Percentiles rank a stretch among this genome's conserved stretches.
Conservation (phyloP, 2,329 filamentous ascomycete species). For the Dactylellina parvicollis region DNA sequence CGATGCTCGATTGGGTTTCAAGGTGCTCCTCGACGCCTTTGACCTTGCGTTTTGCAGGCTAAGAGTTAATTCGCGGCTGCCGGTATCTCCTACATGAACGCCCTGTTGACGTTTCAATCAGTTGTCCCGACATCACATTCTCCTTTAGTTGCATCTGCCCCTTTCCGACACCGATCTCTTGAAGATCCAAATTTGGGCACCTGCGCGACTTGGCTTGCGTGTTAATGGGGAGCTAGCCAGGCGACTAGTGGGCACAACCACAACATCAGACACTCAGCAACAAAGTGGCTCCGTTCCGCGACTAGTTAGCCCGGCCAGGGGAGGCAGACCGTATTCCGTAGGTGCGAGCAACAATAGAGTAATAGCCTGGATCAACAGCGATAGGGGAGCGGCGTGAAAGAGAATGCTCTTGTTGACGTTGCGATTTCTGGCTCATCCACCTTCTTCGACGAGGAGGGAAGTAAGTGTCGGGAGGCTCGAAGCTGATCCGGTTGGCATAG, state of each 20-base stretch:
- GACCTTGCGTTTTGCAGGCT: too few relatives aligned
- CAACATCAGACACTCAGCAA: slow-evolving; percentile 24
- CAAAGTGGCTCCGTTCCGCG: slow-evolving; percentile 9
- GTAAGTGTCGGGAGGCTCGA: neutral
- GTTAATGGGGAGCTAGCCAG: slow-evolving; percentile 9
- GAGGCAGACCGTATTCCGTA: slow-evolving; percentile 16
- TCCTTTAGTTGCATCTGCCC: slow-evolving; percentile 19
- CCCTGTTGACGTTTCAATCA: too few relatives aligned
- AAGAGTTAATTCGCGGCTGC: too few relatives aligned
- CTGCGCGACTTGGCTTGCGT: slow-evolving; percentile 47
- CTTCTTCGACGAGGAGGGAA: neutral
- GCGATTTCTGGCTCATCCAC: neutral
- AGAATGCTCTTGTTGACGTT: neutral
- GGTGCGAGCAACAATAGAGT: slow-evolving; percentile 14
- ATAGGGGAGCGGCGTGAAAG: neutral
- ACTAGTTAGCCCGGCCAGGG: slow-evolving; percentile 21
- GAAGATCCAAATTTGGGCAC: slow-evolving; percentile 45
- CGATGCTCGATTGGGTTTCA: too few relatives aligned
- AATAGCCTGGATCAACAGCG: neutral
- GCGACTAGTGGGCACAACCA: neutral
- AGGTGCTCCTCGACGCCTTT: too few relatives aligned
- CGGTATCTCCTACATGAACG: too few relatives aligned
- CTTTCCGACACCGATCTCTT: slow-evolving; percentile 30
- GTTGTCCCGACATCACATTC: slow-evolving; percentile 1
- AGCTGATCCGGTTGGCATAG: neutral